Percentiles rank a stretch among this genome's conserved stretches.
These are phyloP conservation scores for Prunus davidiana DNA, from an alignment of 306 rosid species.

Conservation along the genomic window DNA sequence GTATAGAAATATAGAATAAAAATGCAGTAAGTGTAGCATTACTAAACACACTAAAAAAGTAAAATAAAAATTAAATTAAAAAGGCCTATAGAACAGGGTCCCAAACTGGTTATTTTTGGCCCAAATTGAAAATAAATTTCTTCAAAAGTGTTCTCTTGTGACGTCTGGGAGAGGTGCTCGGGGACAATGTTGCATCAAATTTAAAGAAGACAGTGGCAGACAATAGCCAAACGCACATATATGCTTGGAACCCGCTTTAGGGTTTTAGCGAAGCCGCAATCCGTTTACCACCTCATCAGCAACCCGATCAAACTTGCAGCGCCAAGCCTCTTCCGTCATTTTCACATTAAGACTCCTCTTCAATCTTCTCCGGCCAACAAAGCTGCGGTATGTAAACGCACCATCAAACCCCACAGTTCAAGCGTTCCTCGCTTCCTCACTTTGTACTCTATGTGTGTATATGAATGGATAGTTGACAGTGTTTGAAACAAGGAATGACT, in stretches of 20 bases:
- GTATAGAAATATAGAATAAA: too few relatives aligned
- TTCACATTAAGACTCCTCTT: neutral
- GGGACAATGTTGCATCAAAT: too few relatives aligned
- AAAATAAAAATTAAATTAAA: too few relatives aligned
- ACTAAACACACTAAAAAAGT: too few relatives aligned
- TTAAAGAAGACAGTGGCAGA: neutral
- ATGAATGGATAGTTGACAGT: too few relatives aligned
- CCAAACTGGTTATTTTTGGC: too few relatives aligned
- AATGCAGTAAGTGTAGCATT: too few relatives aligned
- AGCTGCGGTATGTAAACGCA: conserved; percentile 3
- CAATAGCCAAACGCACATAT: neutral
- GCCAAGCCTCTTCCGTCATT: neutral
- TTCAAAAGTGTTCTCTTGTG: too few relatives aligned
- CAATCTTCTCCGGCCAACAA: neutral
- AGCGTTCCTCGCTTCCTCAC: neutral
- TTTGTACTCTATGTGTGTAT: neutral
- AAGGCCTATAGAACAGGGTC: too few relatives aligned
- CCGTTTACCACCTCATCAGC: neutral
- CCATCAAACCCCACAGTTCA: neutral
- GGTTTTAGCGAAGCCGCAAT: conserved; percentile 15
- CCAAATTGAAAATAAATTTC: too few relatives aligned
- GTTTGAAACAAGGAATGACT: neutral
- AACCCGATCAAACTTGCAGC: neutral
- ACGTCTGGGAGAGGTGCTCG: too few relatives aligned
- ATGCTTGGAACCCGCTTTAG: conserved; percentile 13